Percentiles rank a stretch among this genome's conserved stretches.
Evolutionary conservation across 345 rosid species (phyloP).

Genomic region (Toxicodendron radicans): DNA sequence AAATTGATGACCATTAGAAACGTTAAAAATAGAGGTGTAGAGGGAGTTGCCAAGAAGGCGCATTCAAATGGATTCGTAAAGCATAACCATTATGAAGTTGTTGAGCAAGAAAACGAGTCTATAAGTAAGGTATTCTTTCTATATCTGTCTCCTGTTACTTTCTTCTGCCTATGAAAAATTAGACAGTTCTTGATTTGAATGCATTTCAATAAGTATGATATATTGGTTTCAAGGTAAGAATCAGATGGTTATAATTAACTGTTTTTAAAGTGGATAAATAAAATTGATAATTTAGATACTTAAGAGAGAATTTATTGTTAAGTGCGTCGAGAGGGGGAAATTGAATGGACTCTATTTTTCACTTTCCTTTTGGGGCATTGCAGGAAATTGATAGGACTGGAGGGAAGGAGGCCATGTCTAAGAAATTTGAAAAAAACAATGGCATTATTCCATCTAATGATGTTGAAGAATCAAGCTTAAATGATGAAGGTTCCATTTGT

Average conservation of each 20-base stretch:
- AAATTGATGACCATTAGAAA: slow-evolving; percentile 14
- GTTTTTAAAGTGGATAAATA: too few species aligned
- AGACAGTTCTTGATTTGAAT: not conserved
- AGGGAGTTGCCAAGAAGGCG: slow-evolving; percentile 19
- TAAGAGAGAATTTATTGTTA: too few species aligned
- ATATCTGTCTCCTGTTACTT: not conserved
- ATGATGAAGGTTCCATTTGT: slow-evolving; percentile 17
- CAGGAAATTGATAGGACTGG: slow-evolving; percentile 22
- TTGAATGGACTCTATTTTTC: not conserved
- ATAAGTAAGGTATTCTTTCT: slow-evolving; percentile 22
- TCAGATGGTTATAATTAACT: too few species aligned
- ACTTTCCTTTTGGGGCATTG: slow-evolving; percentile 3
- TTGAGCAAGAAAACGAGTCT: slow-evolving; percentile 17
- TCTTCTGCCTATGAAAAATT: not conserved
- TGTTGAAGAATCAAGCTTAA: slow-evolving; percentile 16
- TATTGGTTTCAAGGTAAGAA: not conserved
- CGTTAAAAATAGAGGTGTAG: slow-evolving; percentile 24
- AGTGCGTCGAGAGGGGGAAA: too few species aligned
- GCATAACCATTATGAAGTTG: not conserved
- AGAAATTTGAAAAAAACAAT: slow-evolving; percentile 8
- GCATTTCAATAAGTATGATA: not conserved
- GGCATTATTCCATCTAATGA: slow-evolving; percentile 6
- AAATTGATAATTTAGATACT: too few species aligned
- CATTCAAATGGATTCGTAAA: slow-evolving; percentile 19
- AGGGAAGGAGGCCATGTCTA: not conserved